Evolutionary conservation across 495 filamentous ascomycete species (phyloP), one percentile per base, ranked within the genome.

Genomic region (Ramalina intermedia): DNA sequence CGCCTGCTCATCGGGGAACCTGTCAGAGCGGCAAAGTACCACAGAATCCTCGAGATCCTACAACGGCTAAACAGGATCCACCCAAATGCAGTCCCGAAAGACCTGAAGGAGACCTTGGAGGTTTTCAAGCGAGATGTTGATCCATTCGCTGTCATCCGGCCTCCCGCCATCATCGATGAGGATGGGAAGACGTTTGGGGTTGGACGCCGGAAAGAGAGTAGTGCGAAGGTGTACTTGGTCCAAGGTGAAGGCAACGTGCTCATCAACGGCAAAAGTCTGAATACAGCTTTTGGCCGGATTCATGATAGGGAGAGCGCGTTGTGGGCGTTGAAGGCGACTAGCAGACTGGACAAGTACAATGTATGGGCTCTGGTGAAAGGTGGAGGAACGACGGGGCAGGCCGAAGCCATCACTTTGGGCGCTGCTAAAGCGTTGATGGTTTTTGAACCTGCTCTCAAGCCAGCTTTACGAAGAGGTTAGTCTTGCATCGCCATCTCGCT

Each of bases 281-380:
- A 75, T 20, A 75, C 86, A 18, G 76, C 75, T 24, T 99, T 99
- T 63, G 81, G 80, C 26, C 75, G 91, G 23, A 65, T 96, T 39
- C 89, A 96, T 65, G 91, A 99, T 61, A 79, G 91, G 21, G 93
- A 96, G 68, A 96, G 87, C 58, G 91, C 84, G 1, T 67, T 94
- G 8, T 96, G 90, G 90, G 78, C 93, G 4, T 63, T 96, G 57
- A 82, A 87, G 52, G 75, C 76, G 41, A 90, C 88, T 29, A 68
- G 79, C n/a, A 71, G 91, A 47, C 61, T 94, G 49, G 87, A 94
- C 65, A 96, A 93, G 65, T 99, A 99, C 68, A 99, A 99, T 61
- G 85, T 94, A 12, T 99, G 84, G 82, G 86, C 80, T 46, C 69
- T 79, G 11, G 84, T 87, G 3, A 70, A 67, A 37, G 91, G 91